Evolutionary conservation across 805 yeast genomes (phyloP).

Genomic region (Candida caryicola): DNA sequence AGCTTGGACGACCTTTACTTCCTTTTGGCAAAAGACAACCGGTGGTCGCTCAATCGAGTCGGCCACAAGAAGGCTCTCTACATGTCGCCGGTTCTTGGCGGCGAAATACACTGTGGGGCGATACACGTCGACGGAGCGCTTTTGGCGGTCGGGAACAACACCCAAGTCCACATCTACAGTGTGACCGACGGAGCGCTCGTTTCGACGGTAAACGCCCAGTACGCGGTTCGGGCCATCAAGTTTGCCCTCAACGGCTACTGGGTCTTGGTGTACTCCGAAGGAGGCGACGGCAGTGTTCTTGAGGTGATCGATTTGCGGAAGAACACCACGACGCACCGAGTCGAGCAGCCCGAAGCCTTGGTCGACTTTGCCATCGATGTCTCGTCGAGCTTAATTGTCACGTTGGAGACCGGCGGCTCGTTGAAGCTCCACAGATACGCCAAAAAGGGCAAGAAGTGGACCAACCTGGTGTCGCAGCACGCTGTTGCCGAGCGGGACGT

Average conservation of each 20-base stretch:
- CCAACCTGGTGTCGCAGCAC: conserved; percentile 3
- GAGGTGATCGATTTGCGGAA: conserved; percentile 53
- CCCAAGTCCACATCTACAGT: conserved; percentile 36
- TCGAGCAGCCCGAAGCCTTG: conserved; percentile 20
- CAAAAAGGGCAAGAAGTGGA: conserved; percentile 42
- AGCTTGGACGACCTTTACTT: conserved; percentile 25
- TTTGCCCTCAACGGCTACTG: conserved; percentile 70
- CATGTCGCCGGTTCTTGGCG: conserved; percentile 1
- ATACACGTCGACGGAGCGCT: conserved; percentile 52
- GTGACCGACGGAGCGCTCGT: conserved; percentile 36
- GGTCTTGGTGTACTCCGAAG: conserved; percentile 36
- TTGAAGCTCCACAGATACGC: conserved; percentile 33
- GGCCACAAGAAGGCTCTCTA: conserved; percentile 4
- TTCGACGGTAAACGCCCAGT: conserved; percentile 28
- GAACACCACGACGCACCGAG: conserved; percentile 21
- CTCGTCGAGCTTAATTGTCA: conserved; percentile 31
- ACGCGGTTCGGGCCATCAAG: conserved; percentile 30
- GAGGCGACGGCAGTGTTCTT: conserved; percentile 21
- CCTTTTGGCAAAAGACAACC: conserved; percentile 22
- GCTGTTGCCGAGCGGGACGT: not conserved
- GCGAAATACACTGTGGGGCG: conserved; percentile 19
- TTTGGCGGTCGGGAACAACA: conserved; percentile 37
- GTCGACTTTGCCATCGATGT: conserved; percentile 32
- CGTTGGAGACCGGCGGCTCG: conserved; percentile 15
- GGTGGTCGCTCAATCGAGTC: conserved; percentile 18